These are phyloP conservation scores for Lactuca saligna DNA, from an alignment of 129 eudicot genomes.

Conservation along the genomic window DNA sequence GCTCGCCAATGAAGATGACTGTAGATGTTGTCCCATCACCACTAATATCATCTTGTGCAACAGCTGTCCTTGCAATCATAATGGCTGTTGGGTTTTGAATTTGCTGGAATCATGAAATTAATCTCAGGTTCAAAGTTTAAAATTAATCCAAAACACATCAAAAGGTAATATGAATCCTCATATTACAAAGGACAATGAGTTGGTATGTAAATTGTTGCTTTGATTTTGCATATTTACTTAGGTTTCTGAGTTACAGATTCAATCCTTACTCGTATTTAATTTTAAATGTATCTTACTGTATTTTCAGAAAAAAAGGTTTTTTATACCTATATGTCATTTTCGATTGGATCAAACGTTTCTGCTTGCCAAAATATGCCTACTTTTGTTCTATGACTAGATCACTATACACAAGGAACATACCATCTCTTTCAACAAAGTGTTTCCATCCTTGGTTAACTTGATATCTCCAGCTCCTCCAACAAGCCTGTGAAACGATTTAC, in stretches of 20 bases:
- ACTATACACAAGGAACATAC: conserved; percentile 35
- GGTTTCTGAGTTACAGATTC: background rate
- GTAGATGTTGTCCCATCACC: conserved; percentile 99
- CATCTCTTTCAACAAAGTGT: conserved; percentile 90
- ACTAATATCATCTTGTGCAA: conserved; percentile 96
- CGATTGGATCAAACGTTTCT: background rate
- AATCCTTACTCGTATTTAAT: background rate
- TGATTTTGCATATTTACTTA: background rate
- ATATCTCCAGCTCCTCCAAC: conserved; percentile 99
- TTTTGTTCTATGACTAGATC: background rate
- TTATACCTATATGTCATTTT: background rate
- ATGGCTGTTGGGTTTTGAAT: conserved; percentile 96
- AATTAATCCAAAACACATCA: background rate
- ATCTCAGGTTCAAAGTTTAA: background rate
- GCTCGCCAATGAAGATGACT: conserved; percentile 93
- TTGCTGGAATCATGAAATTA: conserved; percentile 50
- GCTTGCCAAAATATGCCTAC: background rate
- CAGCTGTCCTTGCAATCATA: conserved; percentile 99
- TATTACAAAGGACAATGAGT: background rate
- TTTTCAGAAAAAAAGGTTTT: background rate
- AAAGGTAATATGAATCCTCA: background rate
- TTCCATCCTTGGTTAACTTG: conserved; percentile 92
- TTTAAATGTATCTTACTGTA: background rate
- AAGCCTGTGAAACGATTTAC: conserved; percentile 52
- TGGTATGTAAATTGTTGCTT: background rate